A percentile compares a stretch with the other conserved stretches of the same genome.
Evolutionary conservation across 2,329 filamentous ascomycete species (phyloP).

Genomic region (Curvularia eragrostidis): DNA sequence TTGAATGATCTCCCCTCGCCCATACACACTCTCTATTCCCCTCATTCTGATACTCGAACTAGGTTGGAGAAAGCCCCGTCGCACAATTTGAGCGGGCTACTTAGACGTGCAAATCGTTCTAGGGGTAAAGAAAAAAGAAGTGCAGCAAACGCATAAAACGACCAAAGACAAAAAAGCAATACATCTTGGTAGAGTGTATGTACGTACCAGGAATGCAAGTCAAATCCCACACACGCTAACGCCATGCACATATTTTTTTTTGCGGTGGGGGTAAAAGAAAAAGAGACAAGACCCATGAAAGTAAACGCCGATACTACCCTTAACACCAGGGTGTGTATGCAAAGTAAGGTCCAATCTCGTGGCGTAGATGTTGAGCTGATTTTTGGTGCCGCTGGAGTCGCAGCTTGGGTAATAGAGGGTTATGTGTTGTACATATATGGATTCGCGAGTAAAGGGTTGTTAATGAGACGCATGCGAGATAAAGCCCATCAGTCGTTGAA

Average conservation of each 20-base stretch:
- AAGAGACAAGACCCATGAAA: neutral
- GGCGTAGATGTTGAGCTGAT: conserved; percentile 6
- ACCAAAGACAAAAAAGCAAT: neutral
- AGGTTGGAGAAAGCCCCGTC: conserved; percentile 22
- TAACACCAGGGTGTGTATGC: conserved; percentile 4
- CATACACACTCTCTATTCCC: neutral
- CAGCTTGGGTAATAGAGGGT: conserved; percentile 2
- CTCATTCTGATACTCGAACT: conserved; percentile 12
- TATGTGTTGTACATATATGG: conserved; percentile 9
- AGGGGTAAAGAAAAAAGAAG: neutral
- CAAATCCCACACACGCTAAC: conserved; percentile 1
- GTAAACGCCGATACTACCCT: conserved; percentile 5
- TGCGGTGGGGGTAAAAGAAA: neutral
- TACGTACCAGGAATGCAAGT: conserved; percentile 1
- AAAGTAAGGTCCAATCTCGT: conserved; percentile 12
- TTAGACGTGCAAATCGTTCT: neutral
- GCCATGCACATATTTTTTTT: conserved; percentile 7
- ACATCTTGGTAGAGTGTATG: conserved; percentile 1
- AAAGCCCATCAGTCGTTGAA: conserved; percentile 10
- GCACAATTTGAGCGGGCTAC: conserved; percentile 5
- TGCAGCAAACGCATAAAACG: neutral
- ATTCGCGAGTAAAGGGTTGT: conserved; percentile 2
- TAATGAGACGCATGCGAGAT: neutral
- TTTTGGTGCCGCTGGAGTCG: conserved; percentile 15
- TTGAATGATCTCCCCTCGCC: neutral